Evolutionary conservation across 768 basidiomycete species (phyloP).

Genomic region (Boletus subcaerulescens): DNA sequence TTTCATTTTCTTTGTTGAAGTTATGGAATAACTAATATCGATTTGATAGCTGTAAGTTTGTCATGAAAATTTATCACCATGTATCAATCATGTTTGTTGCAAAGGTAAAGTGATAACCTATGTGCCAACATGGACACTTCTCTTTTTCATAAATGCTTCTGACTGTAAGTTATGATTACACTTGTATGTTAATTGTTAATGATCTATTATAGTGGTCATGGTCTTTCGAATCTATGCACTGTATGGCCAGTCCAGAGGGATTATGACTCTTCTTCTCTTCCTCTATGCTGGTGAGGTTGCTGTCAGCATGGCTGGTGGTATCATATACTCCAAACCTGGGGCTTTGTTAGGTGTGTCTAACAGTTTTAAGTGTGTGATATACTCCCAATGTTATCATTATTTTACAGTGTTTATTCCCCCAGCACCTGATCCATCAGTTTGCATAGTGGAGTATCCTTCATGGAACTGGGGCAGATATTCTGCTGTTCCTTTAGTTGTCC

Average conservation of each 20-base stretch:
- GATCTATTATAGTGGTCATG: slow-evolving; percentile 6
- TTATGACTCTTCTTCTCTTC: background rate
- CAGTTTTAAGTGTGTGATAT: background rate
- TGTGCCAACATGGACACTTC: background rate
- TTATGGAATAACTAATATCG: background rate
- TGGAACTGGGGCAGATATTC: slow-evolving; percentile 2
- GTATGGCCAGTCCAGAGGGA: background rate
- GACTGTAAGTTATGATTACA: background rate
- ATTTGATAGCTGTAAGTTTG: background rate
- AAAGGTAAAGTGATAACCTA: background rate
- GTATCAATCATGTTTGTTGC: background rate
- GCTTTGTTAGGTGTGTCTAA: background rate
- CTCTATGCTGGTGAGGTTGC: background rate
- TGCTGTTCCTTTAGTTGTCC: background rate
- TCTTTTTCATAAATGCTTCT: background rate
- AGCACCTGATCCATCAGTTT: slow-evolving; percentile 2
- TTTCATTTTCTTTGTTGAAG: background rate
- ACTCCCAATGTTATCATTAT: background rate
- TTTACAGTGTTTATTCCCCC: background rate
- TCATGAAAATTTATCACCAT: background rate
- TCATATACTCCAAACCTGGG: background rate
- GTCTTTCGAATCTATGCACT: slow-evolving; percentile 11
- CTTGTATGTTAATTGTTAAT: background rate
- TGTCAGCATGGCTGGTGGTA: background rate
- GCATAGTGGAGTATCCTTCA: background rate